Conservation (phyloP, 208 protist genomes). For the Chromosphaera perkinsii region DNA sequence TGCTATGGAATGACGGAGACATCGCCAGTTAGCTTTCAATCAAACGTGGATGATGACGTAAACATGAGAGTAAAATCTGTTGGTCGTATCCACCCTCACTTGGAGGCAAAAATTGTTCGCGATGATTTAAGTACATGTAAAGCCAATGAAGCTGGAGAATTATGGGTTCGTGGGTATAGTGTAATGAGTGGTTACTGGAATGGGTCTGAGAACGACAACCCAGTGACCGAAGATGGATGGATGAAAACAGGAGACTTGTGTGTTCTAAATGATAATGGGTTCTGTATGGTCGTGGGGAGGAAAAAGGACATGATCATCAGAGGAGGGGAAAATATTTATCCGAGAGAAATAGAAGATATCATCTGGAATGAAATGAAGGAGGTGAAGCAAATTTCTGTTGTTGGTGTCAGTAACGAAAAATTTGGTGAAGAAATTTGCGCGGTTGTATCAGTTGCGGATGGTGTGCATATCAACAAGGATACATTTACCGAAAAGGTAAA, state of each 20-base stretch:
- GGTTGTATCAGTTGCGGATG: not conserved
- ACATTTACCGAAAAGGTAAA: not conserved
- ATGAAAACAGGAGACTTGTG: slow-evolving; percentile 56
- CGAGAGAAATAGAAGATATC: slow-evolving; percentile 57
- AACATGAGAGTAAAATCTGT: slow-evolving; percentile 46
- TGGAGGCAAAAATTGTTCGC: slow-evolving; percentile 49
- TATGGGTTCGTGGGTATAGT: slow-evolving; percentile 40
- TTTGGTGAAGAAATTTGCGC: slow-evolving; percentile 4
- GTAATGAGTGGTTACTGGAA: slow-evolving; percentile 63
- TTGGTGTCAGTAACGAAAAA: not conserved
- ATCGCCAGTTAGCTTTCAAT: slow-evolving; percentile 54
- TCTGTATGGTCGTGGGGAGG: slow-evolving; percentile 49
- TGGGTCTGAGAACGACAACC: not conserved
- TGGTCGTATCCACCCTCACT: slow-evolving; percentile 51
- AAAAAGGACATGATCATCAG: slow-evolving; percentile 61
- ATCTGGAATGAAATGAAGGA: slow-evolving; percentile 42
- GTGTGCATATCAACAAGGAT: not conserved
- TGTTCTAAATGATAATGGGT: slow-evolving; percentile 53
- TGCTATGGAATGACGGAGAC: slow-evolving; percentile 67
- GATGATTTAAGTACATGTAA: slow-evolving; percentile 28
- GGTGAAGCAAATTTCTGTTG: slow-evolving; percentile 36
- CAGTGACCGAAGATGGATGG: slow-evolving; percentile 41
- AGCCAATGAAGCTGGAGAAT: slow-evolving; percentile 41
- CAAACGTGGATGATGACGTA: slow-evolving; percentile 26
- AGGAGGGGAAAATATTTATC: slow-evolving; percentile 65